Evolutionary conservation across 2,329 filamentous ascomycete species (phyloP).

Genomic region (Diaporthe sp.): DNA sequence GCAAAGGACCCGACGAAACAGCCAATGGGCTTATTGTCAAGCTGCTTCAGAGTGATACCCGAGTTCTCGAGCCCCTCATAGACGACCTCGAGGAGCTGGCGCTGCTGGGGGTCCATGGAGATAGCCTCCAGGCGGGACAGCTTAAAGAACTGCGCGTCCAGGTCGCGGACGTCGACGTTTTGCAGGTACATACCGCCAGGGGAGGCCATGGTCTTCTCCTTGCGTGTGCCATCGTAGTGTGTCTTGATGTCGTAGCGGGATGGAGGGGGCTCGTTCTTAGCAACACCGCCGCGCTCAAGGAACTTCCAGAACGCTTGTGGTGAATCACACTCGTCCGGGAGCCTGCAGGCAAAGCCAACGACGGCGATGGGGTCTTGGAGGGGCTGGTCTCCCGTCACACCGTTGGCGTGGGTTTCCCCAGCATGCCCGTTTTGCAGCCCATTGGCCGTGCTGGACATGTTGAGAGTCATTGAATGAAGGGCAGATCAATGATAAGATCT

Average conservation of each 20-base stretch:
- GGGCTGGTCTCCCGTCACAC: neutral
- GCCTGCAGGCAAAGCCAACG: slow-evolving; percentile 24
- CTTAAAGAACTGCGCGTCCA: slow-evolving; percentile 57
- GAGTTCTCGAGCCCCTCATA: slow-evolving; percentile 58
- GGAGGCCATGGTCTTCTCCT: slow-evolving; percentile 43
- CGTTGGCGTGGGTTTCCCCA: neutral
- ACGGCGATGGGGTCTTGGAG: slow-evolving; percentile 13
- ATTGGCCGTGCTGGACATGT: neutral
- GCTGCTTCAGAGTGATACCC: slow-evolving; percentile 50
- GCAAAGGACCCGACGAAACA: slow-evolving; percentile 49
- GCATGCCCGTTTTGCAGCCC: neutral
- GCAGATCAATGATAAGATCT: neutral
- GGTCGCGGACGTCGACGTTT: slow-evolving; percentile 50
- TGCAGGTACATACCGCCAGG: slow-evolving; percentile 49
- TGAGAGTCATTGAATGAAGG: neutral
- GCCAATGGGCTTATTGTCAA: slow-evolving; percentile 41
- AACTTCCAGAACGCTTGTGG: slow-evolving; percentile 37
- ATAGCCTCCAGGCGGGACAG: slow-evolving; percentile 58
- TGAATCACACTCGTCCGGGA: slow-evolving; percentile 32
- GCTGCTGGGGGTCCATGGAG: slow-evolving; percentile 58
- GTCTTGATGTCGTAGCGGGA: slow-evolving; percentile 45
- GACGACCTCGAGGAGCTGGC: slow-evolving; percentile 55
- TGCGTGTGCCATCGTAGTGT: slow-evolving; percentile 42
- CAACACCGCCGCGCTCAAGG: slow-evolving; percentile 5
- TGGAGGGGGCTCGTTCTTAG: slow-evolving; percentile 41